Evolutionary conservation across 345 rosid genomes (phyloP), one percentile per base, ranked within the genome.

Genomic region (Aquilaria yunnanensis): DNA sequence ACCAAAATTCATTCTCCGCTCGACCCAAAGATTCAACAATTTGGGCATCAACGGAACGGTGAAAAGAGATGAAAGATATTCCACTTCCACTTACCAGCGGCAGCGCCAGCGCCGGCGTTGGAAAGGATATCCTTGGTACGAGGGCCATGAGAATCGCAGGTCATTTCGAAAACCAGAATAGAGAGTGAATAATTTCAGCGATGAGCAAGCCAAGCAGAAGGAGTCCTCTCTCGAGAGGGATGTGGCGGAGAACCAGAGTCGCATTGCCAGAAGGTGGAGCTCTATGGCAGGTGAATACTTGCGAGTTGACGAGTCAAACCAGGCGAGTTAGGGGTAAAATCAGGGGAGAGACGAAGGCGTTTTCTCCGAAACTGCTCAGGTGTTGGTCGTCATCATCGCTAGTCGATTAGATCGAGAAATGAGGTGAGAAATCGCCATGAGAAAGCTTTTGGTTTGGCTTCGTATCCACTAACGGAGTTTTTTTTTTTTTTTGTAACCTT

Each of bases 61-160:
- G 23, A 23, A 23, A 23, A 23, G 23, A 23, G 23, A 23, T 23
- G 23, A 23, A 23, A 23, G 23, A 23, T 23, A 23, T 23, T 23
- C 23, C 23, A 23, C 23, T 23, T 23, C 12, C 23, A 12, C 66
- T 14, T 69, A 88, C 96, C 94, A 7, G 97, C 97, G 12, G 96
- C 86, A 16, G 97, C 97, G 45, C 97, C 97, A 32, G 97, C 88
- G 53, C 81, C 94, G 9, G 94, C 97, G 67, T 91, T 88, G 77
- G 92, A 87, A 73, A 90, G 85, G 62, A 83, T 71, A n/a, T 68
- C 79, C 71, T 31, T 65, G 75, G 89, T 72, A 66, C 61, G 78
- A 74, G 75, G 80, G 73, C 41, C 72, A 67, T 82, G 88, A 67
- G 90, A 77, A 72, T 80, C 79, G 70, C 72, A 37, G 52, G 88